These are phyloP conservation scores for Sporisorium scitamineum DNA, from an alignment of 1,284 basidiomycete genomes.

Conservation along the genomic window DNA sequence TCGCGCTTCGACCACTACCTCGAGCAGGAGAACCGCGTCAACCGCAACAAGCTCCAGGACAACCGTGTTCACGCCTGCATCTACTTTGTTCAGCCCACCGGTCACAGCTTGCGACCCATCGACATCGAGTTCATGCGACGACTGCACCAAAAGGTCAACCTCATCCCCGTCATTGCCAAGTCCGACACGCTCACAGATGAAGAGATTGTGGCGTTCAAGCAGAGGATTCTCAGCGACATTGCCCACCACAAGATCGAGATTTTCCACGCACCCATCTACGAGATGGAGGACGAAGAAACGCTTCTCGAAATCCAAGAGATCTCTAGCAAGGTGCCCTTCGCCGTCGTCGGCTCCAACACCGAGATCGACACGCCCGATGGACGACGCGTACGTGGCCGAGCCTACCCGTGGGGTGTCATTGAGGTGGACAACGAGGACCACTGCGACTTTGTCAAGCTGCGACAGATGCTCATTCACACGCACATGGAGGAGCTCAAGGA, in stretches of 20 bases:
- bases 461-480: slow-evolving; percentile 69
- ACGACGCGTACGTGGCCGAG: slow-evolving; percentile 65
- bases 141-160: slow-evolving; percentile 67
- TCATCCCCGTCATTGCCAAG: slow-evolving; percentile 69
- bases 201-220: slow-evolving; percentile 65
- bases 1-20: slow-evolving; percentile 68
- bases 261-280: slow-evolving; percentile 64
- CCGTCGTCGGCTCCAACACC: slow-evolving; percentile 66
- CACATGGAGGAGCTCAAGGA: slow-evolving; percentile 70
- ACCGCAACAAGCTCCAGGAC: slow-evolving; percentile 67
- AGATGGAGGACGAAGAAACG: slow-evolving; percentile 67
- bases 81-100: slow-evolving; percentile 69
- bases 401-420: slow-evolving; percentile 68
- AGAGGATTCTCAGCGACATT: slow-evolving; percentile 66
- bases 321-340: slow-evolving; percentile 66
- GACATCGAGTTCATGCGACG: slow-evolving; percentile 69
- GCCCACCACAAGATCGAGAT: slow-evolving; percentile 68
- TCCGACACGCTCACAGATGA: slow-evolving; percentile 67
- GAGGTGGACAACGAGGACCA: slow-evolving; percentile 69
- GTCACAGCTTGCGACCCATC: slow-evolving; percentile 66
- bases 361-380: slow-evolving; percentile 67
- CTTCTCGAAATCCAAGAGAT: slow-evolving; percentile 67
- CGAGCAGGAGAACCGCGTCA: slow-evolving; percentile 68
- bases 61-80: slow-evolving; percentile 69
- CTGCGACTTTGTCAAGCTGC: slow-evolving; percentile 69